Evolutionary conservation across 495 filamentous ascomycete species (phyloP).

Genomic region (Baudoinia panamericana): DNA sequence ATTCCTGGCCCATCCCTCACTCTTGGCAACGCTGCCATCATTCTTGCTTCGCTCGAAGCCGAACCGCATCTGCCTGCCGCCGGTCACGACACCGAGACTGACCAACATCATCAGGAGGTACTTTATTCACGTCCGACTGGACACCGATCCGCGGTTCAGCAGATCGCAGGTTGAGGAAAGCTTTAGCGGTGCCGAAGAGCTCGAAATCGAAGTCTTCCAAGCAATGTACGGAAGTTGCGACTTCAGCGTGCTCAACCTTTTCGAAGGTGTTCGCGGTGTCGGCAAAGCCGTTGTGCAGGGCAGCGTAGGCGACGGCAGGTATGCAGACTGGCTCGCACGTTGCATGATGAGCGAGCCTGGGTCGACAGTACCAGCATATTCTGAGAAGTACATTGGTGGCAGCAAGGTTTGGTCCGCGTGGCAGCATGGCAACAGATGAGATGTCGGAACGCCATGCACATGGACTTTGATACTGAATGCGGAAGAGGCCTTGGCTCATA

Average conservation of each 20-base stretch:
- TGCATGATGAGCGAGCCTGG: conserved; percentile 32
- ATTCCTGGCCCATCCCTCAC: conserved; percentile 39
- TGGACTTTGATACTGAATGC: no score
- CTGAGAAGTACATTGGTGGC: conserved; percentile 13
- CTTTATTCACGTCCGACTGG: conserved; percentile 32
- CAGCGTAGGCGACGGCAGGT: conserved; percentile 29
- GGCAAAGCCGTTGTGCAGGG: conserved; percentile 32
- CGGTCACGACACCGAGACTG: conserved; percentile 26
- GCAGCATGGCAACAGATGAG: conserved; percentile 5
- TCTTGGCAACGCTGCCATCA: conserved; percentile 33
- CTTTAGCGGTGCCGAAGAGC: conserved; percentile 33
- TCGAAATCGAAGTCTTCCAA: conserved; percentile 37
- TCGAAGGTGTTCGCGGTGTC: conserved; percentile 41
- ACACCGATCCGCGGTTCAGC: conserved; percentile 33
- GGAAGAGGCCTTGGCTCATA: no score
- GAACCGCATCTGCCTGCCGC: conserved; percentile 7
- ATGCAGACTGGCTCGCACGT: conserved; percentile 34
- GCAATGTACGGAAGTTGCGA: conserved; percentile 33
- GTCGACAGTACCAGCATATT: conserved; percentile 13
- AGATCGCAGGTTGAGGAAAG: conserved; percentile 23
- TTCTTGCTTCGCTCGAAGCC: conserved; percentile 24
- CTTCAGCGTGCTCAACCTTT: conserved; percentile 32
- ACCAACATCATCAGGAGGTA: conserved; percentile 27
- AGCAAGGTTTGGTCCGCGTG: conserved; percentile 14
- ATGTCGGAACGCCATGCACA: no score